Evolutionary conservation across 352 stramenopile species (phyloP), one percentile per base, ranked within the genome.

Genomic region (Phytophthora citricola): DNA sequence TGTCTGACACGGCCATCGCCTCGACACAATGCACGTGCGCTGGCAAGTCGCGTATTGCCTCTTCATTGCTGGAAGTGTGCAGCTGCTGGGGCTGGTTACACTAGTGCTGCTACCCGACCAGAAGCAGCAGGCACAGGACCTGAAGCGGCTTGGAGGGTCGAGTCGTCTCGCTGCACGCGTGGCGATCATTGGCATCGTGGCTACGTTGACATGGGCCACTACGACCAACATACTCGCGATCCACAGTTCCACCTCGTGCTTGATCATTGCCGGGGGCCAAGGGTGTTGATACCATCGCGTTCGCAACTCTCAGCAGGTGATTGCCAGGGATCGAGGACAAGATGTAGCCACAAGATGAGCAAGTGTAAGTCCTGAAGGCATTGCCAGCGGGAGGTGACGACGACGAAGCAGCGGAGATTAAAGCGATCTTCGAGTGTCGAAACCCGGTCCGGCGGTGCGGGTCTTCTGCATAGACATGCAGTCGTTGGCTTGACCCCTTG

Each of bases 221-320:
- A 77, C 66, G 11, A 65, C 86, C 61, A 90, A 89, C 58, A 55
- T 89, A 39, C 71, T 91, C 11, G 75, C 79, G 20, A 90, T 91
- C 49, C 72, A 88, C 38, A 82, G 61, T 60, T 84, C 78, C 40
- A 91, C 84, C 15, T 69, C 76, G 22, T 92, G 84, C 57, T 71
- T 91, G 38, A 73, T 75, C 27, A 88, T 92, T 44, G 82, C 76
- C 8, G 84, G 84, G 15, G 84, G 84, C 9, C 69, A 60, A 36
- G 81, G 82, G 2, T 91, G 80, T 61, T 77, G 45, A 74, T 22
- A 15, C 12, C 41, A 15, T 26, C 24, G 24, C 2, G 24, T 26
- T 26, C 4, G 48, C 11, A 11, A 15, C 36, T 41, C 39, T 17
- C 41, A 51, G 24, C 40, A 6, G 38, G 43, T 53, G 38, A 26